phyloP scores from a whole-genome alignment of 192 early-diverging fungal species.

The Globomyces pollinis-pini region DNA sequence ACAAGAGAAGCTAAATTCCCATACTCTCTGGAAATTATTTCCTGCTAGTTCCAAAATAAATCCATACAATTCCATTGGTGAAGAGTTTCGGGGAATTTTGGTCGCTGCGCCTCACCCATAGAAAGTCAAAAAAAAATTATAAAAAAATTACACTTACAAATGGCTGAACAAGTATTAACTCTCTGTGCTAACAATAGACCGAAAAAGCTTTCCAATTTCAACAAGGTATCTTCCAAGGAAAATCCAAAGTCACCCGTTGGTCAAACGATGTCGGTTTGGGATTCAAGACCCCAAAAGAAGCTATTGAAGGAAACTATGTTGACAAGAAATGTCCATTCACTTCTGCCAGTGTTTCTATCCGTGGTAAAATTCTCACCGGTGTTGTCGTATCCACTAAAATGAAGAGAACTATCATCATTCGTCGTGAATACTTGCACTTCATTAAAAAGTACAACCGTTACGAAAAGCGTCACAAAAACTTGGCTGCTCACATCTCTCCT shows the following conservation, averaged over 20 bases:
- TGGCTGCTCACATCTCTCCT: slow-evolving; percentile 92
- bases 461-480: slow-evolving; percentile 99
- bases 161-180: slow-evolving; percentile 41
- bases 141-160: neutral
- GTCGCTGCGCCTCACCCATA: too few species aligned
- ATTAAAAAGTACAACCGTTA: slow-evolving; percentile 99
- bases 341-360: slow-evolving; percentile 84
- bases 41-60: too few species aligned
- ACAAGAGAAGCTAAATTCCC: too few species aligned
- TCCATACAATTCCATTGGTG: too few species aligned
- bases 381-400: slow-evolving; percentile 92
- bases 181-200: slow-evolving; percentile 17
- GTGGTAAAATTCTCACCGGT: slow-evolving; percentile 94
- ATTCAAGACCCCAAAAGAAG: slow-evolving; percentile 98
- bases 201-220: slow-evolving; percentile 98
- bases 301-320: slow-evolving; percentile 94
- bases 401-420: slow-evolving; percentile 98
- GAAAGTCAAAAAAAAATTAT: neutral
- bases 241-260: slow-evolving; percentile 79
- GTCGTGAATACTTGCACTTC: slow-evolving; percentile 99
- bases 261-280: slow-evolving; percentile 98
- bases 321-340: slow-evolving; percentile 99
- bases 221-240: slow-evolving; percentile 80
- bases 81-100: too few species aligned
- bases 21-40: too few species aligned